Percentiles rank a stretch among this genome's conserved stretches.
Conservation (phyloP, 352 stramenopile species). For the Phytophthora fragariaefolia region DNA sequence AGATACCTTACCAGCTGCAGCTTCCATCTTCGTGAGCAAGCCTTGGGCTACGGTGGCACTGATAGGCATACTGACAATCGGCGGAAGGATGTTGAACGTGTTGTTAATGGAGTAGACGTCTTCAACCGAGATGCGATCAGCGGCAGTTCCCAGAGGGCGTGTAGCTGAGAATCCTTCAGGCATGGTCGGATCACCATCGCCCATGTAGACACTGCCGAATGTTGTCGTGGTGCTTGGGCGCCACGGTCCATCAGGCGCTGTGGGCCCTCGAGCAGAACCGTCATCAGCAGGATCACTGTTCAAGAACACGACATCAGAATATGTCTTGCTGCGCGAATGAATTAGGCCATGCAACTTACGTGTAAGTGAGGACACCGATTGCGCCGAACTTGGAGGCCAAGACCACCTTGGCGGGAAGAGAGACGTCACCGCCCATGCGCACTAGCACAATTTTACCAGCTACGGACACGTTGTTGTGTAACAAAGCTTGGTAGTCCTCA, state of each 20-base stretch:
- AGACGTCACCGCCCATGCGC: conserved; percentile 69
- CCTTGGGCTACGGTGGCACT: conserved; percentile 63
- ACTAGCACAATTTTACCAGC: conserved; percentile 63
- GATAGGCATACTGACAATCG: conserved; percentile 75
- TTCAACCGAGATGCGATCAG: conserved; percentile 77
- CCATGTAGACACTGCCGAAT: conserved; percentile 86
- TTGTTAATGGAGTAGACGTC: conserved; percentile 84
- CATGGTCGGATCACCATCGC: conserved; percentile 82
- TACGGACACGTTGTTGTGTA: conserved; percentile 57
- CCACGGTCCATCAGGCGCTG: conserved; percentile 76
- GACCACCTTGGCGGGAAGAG: conserved; percentile 73
- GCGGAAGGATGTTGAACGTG: conserved; percentile 83
- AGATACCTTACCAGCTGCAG: conserved; percentile 8
- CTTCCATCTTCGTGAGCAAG: conserved; percentile 45
- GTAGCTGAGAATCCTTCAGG: conserved; percentile 70
- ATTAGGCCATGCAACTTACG: conserved; percentile 42
- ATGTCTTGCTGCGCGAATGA: not conserved
- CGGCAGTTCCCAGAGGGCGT: conserved; percentile 26
- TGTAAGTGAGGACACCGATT: conserved; percentile 76
- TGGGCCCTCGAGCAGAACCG: conserved; percentile 52
- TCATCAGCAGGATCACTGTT: conserved; percentile 74
- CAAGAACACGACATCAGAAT: not conserved
- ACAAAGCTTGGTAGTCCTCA: conserved; percentile 69
- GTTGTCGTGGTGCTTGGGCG: conserved; percentile 54
- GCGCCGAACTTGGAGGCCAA: conserved; percentile 69